Base-by-base conservation (phyloP, 371 early-diverging fungal species). In the Basidiobolus meristosporus region DNA sequence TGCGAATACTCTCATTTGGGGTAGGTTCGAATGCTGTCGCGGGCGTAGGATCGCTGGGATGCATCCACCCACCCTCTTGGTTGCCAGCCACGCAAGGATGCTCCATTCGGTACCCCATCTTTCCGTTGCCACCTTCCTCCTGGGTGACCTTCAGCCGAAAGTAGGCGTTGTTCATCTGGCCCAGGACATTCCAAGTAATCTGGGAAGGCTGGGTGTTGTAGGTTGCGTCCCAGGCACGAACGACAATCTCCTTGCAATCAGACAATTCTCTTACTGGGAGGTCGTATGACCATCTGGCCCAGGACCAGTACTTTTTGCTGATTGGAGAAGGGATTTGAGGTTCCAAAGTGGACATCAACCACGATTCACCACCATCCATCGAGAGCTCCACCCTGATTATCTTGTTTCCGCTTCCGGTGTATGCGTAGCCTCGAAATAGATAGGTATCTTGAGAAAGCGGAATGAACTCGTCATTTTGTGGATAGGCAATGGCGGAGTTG, bases 121-220 rank as follows among this genome's bases (percentile, higher is more conserved):
- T 28, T 21, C 16, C 44, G 15, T 51, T 46, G 35, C 45, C 40
- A 9, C 9, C 9, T 26, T 26, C 9, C 12, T 43, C 38, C n/a
- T 57, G 14, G 35, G 59, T 49, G 30, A 63, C 39, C 28, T 54
- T 56, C 20, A 77, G 62, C n/a, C 61, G 53, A 51, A 63, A 77
- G 58, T 72, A 80, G 21, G 68, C 54, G 45, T 82, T 83, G 57
- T 83, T 75, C 72, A 82, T 77, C 66, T 80, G 78, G 21, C 82
- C 82, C 59, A 81, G 67, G 28, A 79, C 56, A 48, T 82, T 82
- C 85, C 85, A 84, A 10, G 68, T 73, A 9, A 68, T 50, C 4
- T 65, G 50, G 26, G 55, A 52, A 2, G 85, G 85, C 51, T 83
- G 84, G 2, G 73, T 73, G 51, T 82, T 82, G 41, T 61, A 59